Conservation (phyloP, 306 rosid genomes). For the Vachellia pachyceras region DNA sequence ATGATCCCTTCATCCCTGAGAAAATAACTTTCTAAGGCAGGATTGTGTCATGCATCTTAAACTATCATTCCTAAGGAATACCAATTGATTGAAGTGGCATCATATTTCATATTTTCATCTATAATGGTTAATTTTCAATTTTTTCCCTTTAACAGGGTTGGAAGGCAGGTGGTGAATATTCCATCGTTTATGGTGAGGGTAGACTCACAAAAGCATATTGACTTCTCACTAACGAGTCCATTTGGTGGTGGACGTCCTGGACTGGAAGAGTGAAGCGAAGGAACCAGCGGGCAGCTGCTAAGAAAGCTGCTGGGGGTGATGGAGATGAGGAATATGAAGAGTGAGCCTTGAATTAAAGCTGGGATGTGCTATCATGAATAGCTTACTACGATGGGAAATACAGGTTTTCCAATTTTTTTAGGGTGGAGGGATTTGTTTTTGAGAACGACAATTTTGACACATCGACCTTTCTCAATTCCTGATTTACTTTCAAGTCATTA, state of each 20-base stretch:
- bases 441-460: neutral
- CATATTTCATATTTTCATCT: neutral
- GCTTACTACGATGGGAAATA: neutral
- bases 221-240: conserved; percentile 47
- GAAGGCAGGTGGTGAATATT: conserved; percentile 52
- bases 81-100: neutral
- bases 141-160: conserved; percentile 22
- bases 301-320: conserved; percentile 51
- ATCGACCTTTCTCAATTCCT: neutral
- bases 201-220: conserved; percentile 51
- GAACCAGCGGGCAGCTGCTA: conserved; percentile 48
- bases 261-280: conserved; percentile 50
- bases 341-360: conserved; percentile 1
- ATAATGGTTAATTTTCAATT: neutral
- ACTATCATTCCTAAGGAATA: neutral
- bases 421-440: neutral
- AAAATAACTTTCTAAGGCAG: neutral
- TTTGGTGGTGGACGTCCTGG: conserved; percentile 53
- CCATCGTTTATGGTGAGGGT: conserved; percentile 52
- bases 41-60: neutral
- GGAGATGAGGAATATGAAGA: conserved; percentile 48
- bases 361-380: neutral
- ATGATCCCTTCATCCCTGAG: neutral
- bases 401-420: neutral
- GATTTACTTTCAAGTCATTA: neutral